Conservation (phyloP, 495 filamentous ascomycete genomes). For the Xylaria intraflava region DNA sequence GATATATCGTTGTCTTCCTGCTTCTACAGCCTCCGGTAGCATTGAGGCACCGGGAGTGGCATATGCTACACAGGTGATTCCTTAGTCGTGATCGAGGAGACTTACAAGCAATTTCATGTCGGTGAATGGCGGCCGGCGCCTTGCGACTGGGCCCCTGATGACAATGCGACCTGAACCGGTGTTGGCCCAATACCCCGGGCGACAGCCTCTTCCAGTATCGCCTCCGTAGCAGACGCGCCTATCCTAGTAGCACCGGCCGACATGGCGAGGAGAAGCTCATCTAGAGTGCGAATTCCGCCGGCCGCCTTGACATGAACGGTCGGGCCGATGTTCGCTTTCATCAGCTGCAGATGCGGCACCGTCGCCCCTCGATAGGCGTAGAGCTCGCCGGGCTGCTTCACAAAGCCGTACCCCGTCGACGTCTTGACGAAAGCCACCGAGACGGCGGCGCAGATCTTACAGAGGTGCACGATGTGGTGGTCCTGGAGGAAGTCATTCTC, state of each 20-base stretch:
- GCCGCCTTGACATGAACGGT: conserved; percentile 52
- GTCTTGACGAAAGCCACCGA: conserved; percentile 53
- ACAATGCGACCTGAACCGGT: conserved; percentile 25
- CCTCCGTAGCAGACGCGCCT: conserved; percentile 47
- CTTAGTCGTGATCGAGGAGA: no score
- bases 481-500: conserved; percentile 47
- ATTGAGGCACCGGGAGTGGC: no score
- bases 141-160: conserved; percentile 5
- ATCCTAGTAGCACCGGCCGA: conserved; percentile 40
- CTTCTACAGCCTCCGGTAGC: no score
- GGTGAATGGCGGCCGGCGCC: no score
- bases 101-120: no score
- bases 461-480: conserved; percentile 42
- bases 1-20: no score
- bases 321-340: conserved; percentile 40
- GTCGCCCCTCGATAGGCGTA: conserved; percentile 50
- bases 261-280: conserved; percentile 37
- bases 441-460: conserved; percentile 43
- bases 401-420: conserved; percentile 52
- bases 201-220: conserved; percentile 49
- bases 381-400: conserved; percentile 42
- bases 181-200: conserved; percentile 42
- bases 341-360: conserved; percentile 43
- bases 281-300: conserved; percentile 45
- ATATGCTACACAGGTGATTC: no score